A percentile compares a stretch with the other conserved stretches of the same genome.
Evolutionary conservation across 352 stramenopile genomes (phyloP).

Genomic region (Globisporangium megalacanthum): DNA sequence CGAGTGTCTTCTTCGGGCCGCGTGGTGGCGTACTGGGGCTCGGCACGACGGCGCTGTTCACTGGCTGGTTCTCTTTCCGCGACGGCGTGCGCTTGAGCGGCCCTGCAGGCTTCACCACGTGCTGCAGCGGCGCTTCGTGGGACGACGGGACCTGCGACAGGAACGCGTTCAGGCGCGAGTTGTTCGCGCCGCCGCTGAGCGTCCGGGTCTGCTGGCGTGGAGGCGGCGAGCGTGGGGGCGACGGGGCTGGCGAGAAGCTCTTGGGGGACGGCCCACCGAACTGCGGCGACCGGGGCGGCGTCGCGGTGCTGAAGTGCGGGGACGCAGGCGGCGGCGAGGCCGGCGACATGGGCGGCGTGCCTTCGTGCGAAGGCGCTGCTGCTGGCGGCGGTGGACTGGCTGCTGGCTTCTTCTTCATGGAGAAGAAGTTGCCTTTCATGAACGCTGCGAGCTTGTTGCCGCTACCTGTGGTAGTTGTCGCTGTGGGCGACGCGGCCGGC

Average conservation of each 20-base stretch:
- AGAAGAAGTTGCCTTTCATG: conserved; percentile 78
- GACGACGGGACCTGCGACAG: conserved; percentile 67
- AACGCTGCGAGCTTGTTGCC: conserved; percentile 75
- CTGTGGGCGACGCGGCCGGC: conserved; percentile 16
- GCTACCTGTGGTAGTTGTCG: conserved; percentile 37
- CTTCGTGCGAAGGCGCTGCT: conserved; percentile 25
- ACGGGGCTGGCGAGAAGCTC: conserved; percentile 13
- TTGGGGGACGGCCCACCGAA: conserved; percentile 2
- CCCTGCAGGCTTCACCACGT: conserved; percentile 47
- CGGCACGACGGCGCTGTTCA: conserved; percentile 4
- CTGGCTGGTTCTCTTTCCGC: conserved; percentile 33
- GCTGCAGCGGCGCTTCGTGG: conserved; percentile 47
- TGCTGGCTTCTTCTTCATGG: conserved; percentile 58
- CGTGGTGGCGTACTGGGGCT: conserved; percentile 22
- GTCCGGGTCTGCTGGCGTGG: conserved; percentile 31
- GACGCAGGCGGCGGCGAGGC: conserved; percentile 51
- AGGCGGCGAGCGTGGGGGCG: conserved; percentile 9
- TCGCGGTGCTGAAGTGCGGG: conserved; percentile 26
- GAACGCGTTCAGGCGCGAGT: conserved; percentile 70
- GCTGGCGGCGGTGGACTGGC: conserved; percentile 7
- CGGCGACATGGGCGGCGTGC: conserved; percentile 48
- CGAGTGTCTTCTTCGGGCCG: conserved; percentile 13
- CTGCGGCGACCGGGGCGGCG: conserved; percentile 17
- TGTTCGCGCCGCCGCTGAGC: conserved; percentile 39
- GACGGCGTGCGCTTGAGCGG: conserved; percentile 41